phyloP scores from a whole-genome alignment of 225 moss, liverwort and hornwort species.

The Rhytidiadelphus loreus region DNA sequence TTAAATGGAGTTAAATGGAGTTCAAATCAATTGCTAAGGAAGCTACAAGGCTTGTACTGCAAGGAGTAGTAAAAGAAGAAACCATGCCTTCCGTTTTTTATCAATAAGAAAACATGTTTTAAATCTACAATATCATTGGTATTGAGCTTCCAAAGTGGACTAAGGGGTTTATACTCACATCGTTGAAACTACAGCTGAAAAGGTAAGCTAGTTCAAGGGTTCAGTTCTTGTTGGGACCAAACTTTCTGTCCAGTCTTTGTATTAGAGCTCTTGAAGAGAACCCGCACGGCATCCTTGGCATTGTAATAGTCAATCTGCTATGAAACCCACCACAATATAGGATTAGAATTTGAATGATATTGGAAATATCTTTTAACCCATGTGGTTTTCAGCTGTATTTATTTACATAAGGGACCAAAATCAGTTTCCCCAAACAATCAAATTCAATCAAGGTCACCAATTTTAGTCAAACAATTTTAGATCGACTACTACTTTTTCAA shows the following conservation, averaged over 20 bases:
- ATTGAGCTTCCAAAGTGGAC: neutral
- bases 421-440: neutral
- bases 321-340: neutral
- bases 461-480: neutral
- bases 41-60: neutral
- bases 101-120: neutral
- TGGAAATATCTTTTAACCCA: neutral
- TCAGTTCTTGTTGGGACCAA: slow-evolving; percentile 41
- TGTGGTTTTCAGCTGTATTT: neutral
- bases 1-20: neutral
- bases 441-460: neutral
- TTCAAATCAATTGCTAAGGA: neutral
- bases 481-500: neutral
- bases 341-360: neutral
- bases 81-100: neutral
- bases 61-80: neutral
- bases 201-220: slow-evolving; percentile 12
- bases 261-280: slow-evolving; percentile 29
- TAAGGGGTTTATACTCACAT: neutral
- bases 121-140: neutral
- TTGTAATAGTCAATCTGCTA: slow-evolving; percentile 45
- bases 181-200: neutral
- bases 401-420: neutral
- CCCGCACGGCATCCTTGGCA: slow-evolving; percentile 27
- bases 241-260: slow-evolving; percentile 1